These are phyloP conservation scores for Spergularia bocconei DNA, from an alignment of 148 eudicot genomes.

Conservation along the genomic window DNA sequence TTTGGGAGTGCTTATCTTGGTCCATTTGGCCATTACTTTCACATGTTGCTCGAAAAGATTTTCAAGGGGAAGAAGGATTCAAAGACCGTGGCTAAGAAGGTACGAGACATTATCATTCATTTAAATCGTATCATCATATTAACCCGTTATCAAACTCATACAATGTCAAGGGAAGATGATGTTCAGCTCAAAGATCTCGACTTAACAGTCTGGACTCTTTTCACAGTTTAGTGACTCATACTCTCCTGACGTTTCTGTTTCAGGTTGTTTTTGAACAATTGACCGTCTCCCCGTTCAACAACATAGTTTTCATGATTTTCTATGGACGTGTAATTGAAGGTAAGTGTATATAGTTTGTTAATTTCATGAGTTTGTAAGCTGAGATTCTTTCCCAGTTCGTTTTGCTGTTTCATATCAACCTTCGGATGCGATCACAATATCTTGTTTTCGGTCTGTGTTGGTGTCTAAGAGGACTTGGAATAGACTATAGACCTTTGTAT, in stretches of 20 bases:
- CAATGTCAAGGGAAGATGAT: neutral
- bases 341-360: constrained; percentile 27
- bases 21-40: constrained; percentile 90
- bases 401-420: neutral
- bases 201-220: neutral
- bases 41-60: constrained; percentile 68
- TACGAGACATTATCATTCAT: constrained; percentile 25
- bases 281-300: constrained; percentile 80
- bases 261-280: constrained; percentile 86
- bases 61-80: constrained; percentile 89
- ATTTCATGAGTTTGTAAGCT: neutral
- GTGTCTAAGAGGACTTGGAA: neutral
- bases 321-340: constrained; percentile 76
- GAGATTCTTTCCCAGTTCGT: neutral
- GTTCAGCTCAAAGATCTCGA: neutral
- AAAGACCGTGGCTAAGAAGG: constrained; percentile 92
- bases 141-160: neutral
- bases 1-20: constrained; percentile 91
- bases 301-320: constrained; percentile 75
- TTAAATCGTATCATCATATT: neutral
- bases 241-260: constrained; percentile 13
- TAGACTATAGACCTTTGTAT: neutral
- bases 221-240: neutral
- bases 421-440: neutral
- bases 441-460: neutral